A percentile compares a stretch with the other conserved stretches of the same genome.
phyloP scores from a whole-genome alignment of 495 filamentous ascomycete genomes.

The Pseudomonodictys pantanalensis region DNA sequence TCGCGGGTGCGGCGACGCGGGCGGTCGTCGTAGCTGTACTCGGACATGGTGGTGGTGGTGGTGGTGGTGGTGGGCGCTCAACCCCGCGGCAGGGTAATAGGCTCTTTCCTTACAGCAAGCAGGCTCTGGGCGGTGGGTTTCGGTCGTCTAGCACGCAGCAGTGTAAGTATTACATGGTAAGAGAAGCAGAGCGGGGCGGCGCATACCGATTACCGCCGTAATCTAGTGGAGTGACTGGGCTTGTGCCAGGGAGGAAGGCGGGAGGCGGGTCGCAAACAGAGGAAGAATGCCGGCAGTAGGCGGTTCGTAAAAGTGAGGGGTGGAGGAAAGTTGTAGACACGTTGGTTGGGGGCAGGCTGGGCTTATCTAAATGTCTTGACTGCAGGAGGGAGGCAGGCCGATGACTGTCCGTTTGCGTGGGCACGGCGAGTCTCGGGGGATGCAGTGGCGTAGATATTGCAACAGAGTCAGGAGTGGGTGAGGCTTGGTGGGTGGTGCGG shows the following conservation, averaged over 20 bases:
- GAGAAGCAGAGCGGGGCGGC: background rate
- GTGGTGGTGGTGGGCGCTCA: background rate
- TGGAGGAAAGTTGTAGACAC: background rate
- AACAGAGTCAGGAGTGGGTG: background rate
- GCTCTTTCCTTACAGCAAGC: background rate
- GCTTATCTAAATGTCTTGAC: slow-evolving; percentile 12
- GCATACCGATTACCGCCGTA: slow-evolving; percentile 15
- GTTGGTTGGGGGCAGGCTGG: slow-evolving; percentile 2
- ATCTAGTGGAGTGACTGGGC: slow-evolving; percentile 20
- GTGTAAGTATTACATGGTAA: background rate
- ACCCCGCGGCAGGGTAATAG: background rate
- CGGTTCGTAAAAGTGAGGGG: slow-evolving; percentile 11
- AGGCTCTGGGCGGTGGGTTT: background rate
- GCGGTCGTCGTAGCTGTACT: slow-evolving; percentile 38
- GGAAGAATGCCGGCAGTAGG: slow-evolving; percentile 19
- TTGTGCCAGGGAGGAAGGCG: slow-evolving; percentile 5
- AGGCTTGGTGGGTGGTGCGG: slow-evolving; percentile 5
- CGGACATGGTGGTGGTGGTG: slow-evolving; percentile 29
- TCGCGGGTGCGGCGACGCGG: slow-evolving; percentile 38
- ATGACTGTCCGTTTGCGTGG: slow-evolving; percentile 15
- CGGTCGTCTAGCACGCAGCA: background rate
- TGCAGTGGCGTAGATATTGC: slow-evolving; percentile 15
- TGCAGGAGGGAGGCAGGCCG: background rate
- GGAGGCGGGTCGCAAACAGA: slow-evolving; percentile 23
- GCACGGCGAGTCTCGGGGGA: background rate